Percentiles rank a stretch among this genome's conserved stretches.
Conservation (phyloP, 225 moss, liverwort and hornwort genomes). For the Anthoceros angustus region DNA sequence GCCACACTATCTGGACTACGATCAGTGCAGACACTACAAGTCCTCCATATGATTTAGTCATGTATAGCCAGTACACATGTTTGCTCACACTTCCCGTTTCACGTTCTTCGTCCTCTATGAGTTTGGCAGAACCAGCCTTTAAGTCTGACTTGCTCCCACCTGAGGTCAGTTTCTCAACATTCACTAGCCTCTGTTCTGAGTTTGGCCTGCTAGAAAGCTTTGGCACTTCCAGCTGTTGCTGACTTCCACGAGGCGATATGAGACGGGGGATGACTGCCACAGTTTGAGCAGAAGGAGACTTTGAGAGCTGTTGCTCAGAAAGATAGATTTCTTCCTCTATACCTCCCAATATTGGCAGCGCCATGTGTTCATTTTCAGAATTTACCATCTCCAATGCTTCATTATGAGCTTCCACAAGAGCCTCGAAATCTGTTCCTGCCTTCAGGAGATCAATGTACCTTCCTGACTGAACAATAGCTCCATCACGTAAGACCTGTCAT, state of each 20-base stretch:
- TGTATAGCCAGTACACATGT: constrained; percentile 25
- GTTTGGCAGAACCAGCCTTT: constrained; percentile 8
- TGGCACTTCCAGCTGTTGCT: neutral
- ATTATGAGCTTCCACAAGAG: constrained; percentile 28
- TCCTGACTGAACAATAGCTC: constrained; percentile 29
- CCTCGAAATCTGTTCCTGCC: constrained; percentile 23
- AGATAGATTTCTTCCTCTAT: neutral
- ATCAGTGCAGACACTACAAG: constrained; percentile 13
- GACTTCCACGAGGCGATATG: neutral
- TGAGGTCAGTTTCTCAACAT: neutral
- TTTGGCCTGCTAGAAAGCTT: neutral
- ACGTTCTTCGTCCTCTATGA: constrained; percentile 27
- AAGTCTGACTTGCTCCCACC: neutral
- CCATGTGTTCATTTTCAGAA: neutral
- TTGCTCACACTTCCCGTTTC: constrained; percentile 22
- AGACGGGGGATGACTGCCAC: constrained; percentile 6
- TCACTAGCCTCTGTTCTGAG: neutral
- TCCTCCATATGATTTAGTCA: constrained; percentile 19
- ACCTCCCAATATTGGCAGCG: too few relatives aligned
- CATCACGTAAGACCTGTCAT: constrained; percentile 28
- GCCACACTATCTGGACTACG: constrained; percentile 17
- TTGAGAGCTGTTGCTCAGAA: neutral
- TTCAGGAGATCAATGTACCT: constrained; percentile 21
- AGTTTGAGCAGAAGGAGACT: neutral
- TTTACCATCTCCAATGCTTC: constrained; percentile 20